Conservation (phyloP, 768 basidiomycete genomes). For the Tulasnella calospora region DNA sequence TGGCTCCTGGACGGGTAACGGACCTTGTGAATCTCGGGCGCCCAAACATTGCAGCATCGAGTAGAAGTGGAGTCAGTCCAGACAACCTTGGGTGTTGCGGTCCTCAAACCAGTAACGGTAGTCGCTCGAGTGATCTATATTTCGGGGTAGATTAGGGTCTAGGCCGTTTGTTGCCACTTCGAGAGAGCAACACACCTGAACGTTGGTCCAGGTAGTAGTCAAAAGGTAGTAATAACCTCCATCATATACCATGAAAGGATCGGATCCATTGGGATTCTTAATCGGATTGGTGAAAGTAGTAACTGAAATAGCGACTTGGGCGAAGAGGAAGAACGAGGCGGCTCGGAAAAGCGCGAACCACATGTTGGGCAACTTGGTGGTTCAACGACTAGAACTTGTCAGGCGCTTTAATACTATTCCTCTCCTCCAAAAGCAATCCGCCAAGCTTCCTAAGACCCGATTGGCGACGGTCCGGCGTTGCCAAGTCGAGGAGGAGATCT, state of each 20-base stretch:
- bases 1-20: background rate
- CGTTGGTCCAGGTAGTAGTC: constrained; percentile 6
- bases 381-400: background rate
- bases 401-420: background rate
- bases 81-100: constrained; percentile 10
- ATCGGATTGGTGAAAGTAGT: constrained; percentile 26
- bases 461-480: background rate
- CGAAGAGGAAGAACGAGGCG: background rate
- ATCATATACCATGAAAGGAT: constrained; percentile 26
- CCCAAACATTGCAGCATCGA: constrained; percentile 7
- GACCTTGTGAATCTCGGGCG: constrained; percentile 7
- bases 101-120: background rate
- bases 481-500: background rate
- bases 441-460: background rate
- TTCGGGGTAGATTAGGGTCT: background rate
- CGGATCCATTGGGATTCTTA: constrained; percentile 24
- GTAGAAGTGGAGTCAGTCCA: constrained; percentile 12
- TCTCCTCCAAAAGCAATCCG: background rate
- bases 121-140: background rate
- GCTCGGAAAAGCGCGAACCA: background rate
- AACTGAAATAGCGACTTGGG: background rate
- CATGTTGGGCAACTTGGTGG: background rate
- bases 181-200: background rate
- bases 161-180: background rate
- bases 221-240: background rate